Conservation (phyloP, 805 yeast species). For the Teunomyces kruisii region DNA sequence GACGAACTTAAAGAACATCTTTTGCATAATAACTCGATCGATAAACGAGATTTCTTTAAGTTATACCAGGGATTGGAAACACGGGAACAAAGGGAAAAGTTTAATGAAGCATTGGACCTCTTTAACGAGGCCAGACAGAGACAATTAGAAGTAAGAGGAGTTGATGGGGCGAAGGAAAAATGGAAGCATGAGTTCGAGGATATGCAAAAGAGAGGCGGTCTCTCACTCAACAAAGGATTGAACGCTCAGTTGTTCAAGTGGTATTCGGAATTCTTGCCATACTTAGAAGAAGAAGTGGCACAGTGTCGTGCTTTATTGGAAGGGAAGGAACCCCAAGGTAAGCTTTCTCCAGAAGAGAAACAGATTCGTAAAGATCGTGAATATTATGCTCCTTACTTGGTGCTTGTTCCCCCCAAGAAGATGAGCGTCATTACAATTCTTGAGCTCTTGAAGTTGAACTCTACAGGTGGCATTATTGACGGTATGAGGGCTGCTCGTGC, state of each 20-base stretch:
- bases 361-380: constrained; percentile 43
- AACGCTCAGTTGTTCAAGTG: constrained; percentile 82
- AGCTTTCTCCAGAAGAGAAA: constrained; percentile 17
- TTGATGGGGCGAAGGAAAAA: constrained; percentile 81
- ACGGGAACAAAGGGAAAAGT: constrained; percentile 44
- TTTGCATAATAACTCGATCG: constrained; percentile 34
- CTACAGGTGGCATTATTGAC: constrained; percentile 72
- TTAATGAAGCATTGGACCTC: constrained; percentile 65
- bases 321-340: constrained; percentile 20
- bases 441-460: constrained; percentile 71
- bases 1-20: constrained; percentile 24
- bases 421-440: constrained; percentile 81
- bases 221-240: constrained; percentile 55
- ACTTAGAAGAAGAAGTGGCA: constrained; percentile 63
- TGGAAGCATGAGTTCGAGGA: constrained; percentile 86
- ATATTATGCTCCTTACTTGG: constrained; percentile 74
- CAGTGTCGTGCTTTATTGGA: constrained; percentile 49
- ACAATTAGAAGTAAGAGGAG: constrained; percentile 71
- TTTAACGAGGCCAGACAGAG: constrained; percentile 77
- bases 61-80: constrained; percentile 53
- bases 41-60: constrained; percentile 63
- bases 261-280: constrained; percentile 73
- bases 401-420: constrained; percentile 72
- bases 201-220: constrained; percentile 56
- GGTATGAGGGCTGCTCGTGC: constrained; percentile 87